A percentile compares a stretch with the other conserved stretches of the same genome.
Evolutionary conservation across 352 stramenopile species (phyloP).

Genomic region (Globisporangium echinulatum): DNA sequence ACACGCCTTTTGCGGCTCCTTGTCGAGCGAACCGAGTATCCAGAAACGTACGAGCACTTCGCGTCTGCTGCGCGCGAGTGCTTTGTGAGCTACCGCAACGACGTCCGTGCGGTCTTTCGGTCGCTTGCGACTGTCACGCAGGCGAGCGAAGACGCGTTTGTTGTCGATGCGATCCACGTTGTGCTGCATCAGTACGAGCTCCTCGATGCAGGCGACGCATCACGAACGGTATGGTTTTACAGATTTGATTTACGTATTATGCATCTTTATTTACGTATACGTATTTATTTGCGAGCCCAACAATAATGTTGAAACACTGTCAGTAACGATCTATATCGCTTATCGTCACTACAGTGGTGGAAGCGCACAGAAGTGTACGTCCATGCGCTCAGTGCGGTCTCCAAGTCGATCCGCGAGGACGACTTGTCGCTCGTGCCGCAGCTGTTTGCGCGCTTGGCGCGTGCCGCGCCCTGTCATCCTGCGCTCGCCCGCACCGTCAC

Average conservation of each 20-base stretch:
- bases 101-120: conserved; percentile 70
- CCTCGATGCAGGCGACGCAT: conserved; percentile 24
- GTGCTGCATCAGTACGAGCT: conserved; percentile 72
- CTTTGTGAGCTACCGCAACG: conserved; percentile 62
- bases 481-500: conserved; percentile 53
- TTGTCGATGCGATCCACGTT: conserved; percentile 63
- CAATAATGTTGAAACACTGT: too few relatives aligned
- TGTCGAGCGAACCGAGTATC: conserved; percentile 65
- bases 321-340: conserved; percentile 2
- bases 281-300: too few relatives aligned
- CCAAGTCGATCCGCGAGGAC: conserved; percentile 74
- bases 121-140: conserved; percentile 65
- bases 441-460: conserved; percentile 69
- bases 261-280: too few relatives aligned
- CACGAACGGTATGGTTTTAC: conserved; percentile 20
- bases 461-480: conserved; percentile 52
- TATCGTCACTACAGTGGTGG: conserved; percentile 42
- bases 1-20: conserved; percentile 61
- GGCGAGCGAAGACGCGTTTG: conserved; percentile 70
- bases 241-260: not conserved
- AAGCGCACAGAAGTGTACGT: conserved; percentile 76
- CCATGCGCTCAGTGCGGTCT: conserved; percentile 70
- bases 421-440: conserved; percentile 67
- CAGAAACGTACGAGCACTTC: conserved; percentile 43
- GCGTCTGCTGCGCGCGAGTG: conserved; percentile 45